These are phyloP conservation scores for Sequoia sempervirens DNA, from an alignment of 75 land plant genomes.

Conservation along the genomic window DNA sequence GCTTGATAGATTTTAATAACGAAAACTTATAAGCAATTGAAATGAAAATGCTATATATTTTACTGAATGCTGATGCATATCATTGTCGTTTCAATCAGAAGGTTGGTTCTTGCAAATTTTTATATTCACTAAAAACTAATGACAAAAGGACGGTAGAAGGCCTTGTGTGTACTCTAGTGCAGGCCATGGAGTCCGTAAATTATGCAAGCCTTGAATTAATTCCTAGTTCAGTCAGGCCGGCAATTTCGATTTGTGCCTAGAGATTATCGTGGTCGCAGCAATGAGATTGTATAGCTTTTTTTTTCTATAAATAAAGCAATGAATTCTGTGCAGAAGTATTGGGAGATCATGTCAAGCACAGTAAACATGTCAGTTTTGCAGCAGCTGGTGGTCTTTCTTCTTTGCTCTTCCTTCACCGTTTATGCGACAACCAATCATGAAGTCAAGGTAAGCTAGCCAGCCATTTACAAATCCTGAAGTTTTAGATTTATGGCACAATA, in stretches of 20 bases:
- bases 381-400: not conserved
- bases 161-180: too few relatives aligned
- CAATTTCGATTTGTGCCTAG: not conserved
- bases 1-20: too few relatives aligned
- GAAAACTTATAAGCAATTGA: too few relatives aligned
- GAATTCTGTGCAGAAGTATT: not conserved
- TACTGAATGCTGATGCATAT: too few relatives aligned
- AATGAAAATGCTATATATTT: too few relatives aligned
- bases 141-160: too few relatives aligned
- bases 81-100: too few relatives aligned
- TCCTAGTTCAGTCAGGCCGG: not conserved
- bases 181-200: too few relatives aligned
- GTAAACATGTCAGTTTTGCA: not conserved
- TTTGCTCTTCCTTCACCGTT: not conserved
- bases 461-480: not conserved
- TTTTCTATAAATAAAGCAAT: not conserved
- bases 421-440: not conserved
- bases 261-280: not conserved
- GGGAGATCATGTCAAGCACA: not conserved
- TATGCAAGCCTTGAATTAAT: too few relatives aligned
- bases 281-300: too few relatives aligned
- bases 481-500: not conserved
- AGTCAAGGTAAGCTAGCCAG: not conserved
- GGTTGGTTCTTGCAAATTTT: too few relatives aligned
- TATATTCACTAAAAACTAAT: too few relatives aligned